A percentile compares a stretch with the other conserved stretches of the same genome.
These are phyloP conservation scores for Scytalidium lignicola DNA, from an alignment of 2,329 filamentous ascomycete species.

Conservation along the genomic window DNA sequence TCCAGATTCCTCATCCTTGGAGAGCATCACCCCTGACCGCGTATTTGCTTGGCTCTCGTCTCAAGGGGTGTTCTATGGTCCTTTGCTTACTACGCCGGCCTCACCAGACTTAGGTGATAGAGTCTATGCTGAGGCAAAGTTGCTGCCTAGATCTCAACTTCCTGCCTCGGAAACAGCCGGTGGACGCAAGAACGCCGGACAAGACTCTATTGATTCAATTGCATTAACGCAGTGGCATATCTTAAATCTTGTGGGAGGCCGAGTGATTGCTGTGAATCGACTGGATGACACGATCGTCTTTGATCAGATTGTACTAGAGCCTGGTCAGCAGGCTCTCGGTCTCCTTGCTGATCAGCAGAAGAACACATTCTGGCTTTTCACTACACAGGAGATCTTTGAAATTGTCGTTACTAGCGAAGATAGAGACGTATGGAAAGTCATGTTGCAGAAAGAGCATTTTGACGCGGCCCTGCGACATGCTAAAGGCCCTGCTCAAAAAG, in stretches of 20 bases:
- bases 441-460: conserved; percentile 82
- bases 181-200: conserved; percentile 58
- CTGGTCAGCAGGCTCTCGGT: conserved; percentile 73
- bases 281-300: conserved; percentile 82
- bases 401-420: conserved; percentile 87
- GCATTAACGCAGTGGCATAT: conserved; percentile 93
- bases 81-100: conserved; percentile 57
- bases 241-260: conserved; percentile 73
- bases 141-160: conserved; percentile 70
- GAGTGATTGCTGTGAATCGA: conserved; percentile 80
- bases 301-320: conserved; percentile 79
- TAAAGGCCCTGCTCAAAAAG: conserved; percentile 72
- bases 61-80: conserved; percentile 85
- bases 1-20: conserved; percentile 47
- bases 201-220: conserved; percentile 73
- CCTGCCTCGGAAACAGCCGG: conserved; percentile 60
- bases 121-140: conserved; percentile 73
- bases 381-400: conserved; percentile 85
- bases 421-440: conserved; percentile 89
- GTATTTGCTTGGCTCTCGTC: conserved; percentile 88
- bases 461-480: conserved; percentile 84
- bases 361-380: conserved; percentile 97
- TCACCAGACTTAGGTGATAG: conserved; percentile 63
- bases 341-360: conserved; percentile 87
- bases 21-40: conserved; percentile 58